phyloP scores from a whole-genome alignment of 2,329 filamentous ascomycete genomes.

The Cordyceps javanica region DNA sequence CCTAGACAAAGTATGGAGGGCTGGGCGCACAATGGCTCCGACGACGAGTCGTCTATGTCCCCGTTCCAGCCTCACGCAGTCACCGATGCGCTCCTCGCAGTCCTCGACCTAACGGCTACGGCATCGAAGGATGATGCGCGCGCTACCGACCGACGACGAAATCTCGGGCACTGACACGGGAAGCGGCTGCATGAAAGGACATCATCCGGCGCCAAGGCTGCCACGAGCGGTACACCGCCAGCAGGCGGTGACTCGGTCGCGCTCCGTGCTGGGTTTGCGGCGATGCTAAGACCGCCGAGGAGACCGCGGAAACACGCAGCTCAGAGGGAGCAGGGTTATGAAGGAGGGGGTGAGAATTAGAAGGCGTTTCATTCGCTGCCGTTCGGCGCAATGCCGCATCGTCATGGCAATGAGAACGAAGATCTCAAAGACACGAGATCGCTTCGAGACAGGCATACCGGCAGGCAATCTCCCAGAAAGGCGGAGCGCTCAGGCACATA shows the following conservation, averaged over 20 bases:
- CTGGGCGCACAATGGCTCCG: constrained; percentile 1
- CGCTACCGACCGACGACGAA: background rate
- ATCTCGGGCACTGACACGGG: background rate
- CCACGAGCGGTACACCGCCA: background rate
- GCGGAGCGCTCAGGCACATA: background rate
- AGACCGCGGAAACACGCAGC: background rate
- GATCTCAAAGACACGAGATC: background rate
- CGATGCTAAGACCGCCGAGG: background rate
- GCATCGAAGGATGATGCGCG: background rate
- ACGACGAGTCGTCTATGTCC: background rate
- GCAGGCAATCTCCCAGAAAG: background rate
- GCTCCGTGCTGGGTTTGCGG: background rate
- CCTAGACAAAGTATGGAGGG: background rate
- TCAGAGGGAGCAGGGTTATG: background rate
- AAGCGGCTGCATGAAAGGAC: too few relatives aligned
- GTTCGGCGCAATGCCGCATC: background rate
- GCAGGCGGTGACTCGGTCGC: background rate
- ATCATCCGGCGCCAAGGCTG: background rate
- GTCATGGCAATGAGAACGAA: background rate
- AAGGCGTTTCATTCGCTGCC: background rate
- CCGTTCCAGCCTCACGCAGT: background rate
- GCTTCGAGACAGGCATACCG: too few relatives aligned
- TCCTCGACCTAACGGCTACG: background rate
- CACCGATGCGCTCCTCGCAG: background rate
- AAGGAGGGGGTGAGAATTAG: background rate